Percentiles rank a stretch among this genome's conserved stretches.
phyloP scores from a whole-genome alignment of 2,329 filamentous ascomycete genomes.

The Periconia digitata region DNA sequence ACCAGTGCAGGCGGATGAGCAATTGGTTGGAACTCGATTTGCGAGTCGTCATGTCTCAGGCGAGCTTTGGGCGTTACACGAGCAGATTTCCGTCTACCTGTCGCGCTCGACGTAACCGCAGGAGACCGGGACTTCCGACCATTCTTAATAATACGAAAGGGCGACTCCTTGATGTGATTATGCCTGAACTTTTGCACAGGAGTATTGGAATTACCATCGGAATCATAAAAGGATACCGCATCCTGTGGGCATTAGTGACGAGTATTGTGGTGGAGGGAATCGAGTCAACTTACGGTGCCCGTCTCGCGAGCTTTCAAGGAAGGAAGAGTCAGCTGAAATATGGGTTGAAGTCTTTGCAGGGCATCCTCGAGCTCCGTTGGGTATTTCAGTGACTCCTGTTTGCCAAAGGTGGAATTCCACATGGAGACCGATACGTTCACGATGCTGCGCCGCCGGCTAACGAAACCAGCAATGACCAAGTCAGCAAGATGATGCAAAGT shows the following conservation, averaged over 20 bases:
- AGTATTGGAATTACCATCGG: conserved; percentile 21
- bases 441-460: conserved; percentile 54
- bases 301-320: conserved; percentile 45
- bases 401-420: conserved; percentile 74
- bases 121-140: conserved; percentile 29
- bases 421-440: conserved; percentile 56
- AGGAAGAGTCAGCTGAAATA: conserved; percentile 56
- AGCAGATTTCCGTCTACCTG: conserved; percentile 22
- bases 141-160: conserved; percentile 29
- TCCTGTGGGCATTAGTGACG: conserved; percentile 20
- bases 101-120: conserved; percentile 20
- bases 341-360: conserved; percentile 61
- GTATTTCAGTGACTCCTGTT: conserved; percentile 62
- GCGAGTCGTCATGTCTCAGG: conserved; percentile 77
- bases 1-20: conserved; percentile 56
- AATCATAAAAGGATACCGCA: conserved; percentile 43
- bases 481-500: conserved; percentile 56
- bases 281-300: conserved; percentile 40
- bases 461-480: conserved; percentile 56
- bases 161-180: conserved; percentile 27
- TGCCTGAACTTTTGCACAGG: conserved; percentile 15
- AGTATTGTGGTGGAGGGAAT: conserved; percentile 47
- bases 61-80: conserved; percentile 52
- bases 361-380: conserved; percentile 64
- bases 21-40: conserved; percentile 74